Conservation (phyloP, 2,329 filamentous ascomycete species). For the Ophidiomyces ophidiicola region DNA sequence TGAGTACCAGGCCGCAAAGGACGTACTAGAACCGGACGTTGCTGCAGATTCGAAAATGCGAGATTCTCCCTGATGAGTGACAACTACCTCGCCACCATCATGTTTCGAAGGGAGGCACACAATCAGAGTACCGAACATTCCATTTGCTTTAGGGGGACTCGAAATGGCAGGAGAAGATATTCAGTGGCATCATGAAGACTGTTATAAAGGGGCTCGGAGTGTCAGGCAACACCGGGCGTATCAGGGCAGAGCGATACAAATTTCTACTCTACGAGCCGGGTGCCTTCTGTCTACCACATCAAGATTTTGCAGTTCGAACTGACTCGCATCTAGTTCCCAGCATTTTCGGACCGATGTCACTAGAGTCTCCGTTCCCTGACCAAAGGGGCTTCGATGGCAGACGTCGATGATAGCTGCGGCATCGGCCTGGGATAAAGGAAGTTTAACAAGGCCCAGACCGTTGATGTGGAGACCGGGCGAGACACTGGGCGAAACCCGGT, state of each 20-base stretch:
- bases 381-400: slow-evolving; percentile 22
- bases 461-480: slow-evolving; percentile 16
- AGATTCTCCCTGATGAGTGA: slow-evolving; percentile 29
- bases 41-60: slow-evolving; percentile 23
- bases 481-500: not conserved
- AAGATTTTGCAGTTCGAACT: slow-evolving; percentile 31
- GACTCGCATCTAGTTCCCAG: slow-evolving; percentile 32
- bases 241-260: no score
- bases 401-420: slow-evolving; percentile 15
- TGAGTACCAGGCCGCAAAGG: slow-evolving; percentile 36
- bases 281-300: no score
- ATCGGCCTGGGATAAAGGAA: slow-evolving; percentile 16
- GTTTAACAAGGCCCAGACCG: slow-evolving; percentile 13
- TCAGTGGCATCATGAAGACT: slow-evolving; percentile 41
- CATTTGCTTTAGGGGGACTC: slow-evolving; percentile 36
- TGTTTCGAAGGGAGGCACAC: slow-evolving; percentile 40
- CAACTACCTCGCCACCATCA: slow-evolving; percentile 36
- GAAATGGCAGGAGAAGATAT: slow-evolving; percentile 39
- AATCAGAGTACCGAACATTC: slow-evolving; percentile 42
- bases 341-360: slow-evolving; percentile 33
- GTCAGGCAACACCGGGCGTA: no score
- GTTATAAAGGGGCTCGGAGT: no score
- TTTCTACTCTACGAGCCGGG: no score
- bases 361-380: slow-evolving; percentile 30
- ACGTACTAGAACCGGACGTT: slow-evolving; percentile 21